A percentile compares a stretch with the other conserved stretches of the same genome.
Evolutionary conservation across 225 moss, liverwort and hornwort species (phyloP).

Genomic region (Polytrichum formosum): DNA sequence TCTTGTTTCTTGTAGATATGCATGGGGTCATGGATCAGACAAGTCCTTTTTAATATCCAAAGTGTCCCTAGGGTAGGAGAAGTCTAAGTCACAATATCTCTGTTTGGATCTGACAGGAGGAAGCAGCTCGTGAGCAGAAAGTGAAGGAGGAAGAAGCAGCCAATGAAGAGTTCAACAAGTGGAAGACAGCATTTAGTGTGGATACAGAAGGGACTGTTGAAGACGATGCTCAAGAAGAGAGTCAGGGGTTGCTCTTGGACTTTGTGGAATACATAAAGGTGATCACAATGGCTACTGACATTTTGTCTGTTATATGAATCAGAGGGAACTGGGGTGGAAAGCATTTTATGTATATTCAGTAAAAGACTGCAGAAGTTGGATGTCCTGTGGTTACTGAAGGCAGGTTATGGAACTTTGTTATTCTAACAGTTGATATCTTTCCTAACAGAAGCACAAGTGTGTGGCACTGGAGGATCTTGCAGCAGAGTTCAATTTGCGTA

Average conservation of each 20-base stretch:
- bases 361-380: no score
- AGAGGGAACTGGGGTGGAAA: no score
- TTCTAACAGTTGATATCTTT: slow-evolving; percentile 5
- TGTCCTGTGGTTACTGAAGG: no score
- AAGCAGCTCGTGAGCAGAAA: slow-evolving; percentile 64
- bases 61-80: no score
- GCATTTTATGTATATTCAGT: no score
- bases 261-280: slow-evolving; percentile 88
- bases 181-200: slow-evolving; percentile 82
- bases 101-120: slow-evolving; percentile 48
- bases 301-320: no score
- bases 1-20: neutral
- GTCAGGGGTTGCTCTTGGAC: slow-evolving; percentile 71
- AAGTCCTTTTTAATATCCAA: no score
- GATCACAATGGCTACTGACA: no score
- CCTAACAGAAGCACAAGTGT: slow-evolving; percentile 81
- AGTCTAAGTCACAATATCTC: no score
- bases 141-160: slow-evolving; percentile 71
- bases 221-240: slow-evolving; percentile 68
- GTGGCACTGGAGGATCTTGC: slow-evolving; percentile 93
- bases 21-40: no score
- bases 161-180: slow-evolving; percentile 78
- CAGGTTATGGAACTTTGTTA: neutral
- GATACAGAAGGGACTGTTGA: slow-evolving; percentile 90
- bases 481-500: slow-evolving; percentile 87